Conservation (phyloP, 1,284 basidiomycete species). For the Mycosarcoma maydis region DNA sequence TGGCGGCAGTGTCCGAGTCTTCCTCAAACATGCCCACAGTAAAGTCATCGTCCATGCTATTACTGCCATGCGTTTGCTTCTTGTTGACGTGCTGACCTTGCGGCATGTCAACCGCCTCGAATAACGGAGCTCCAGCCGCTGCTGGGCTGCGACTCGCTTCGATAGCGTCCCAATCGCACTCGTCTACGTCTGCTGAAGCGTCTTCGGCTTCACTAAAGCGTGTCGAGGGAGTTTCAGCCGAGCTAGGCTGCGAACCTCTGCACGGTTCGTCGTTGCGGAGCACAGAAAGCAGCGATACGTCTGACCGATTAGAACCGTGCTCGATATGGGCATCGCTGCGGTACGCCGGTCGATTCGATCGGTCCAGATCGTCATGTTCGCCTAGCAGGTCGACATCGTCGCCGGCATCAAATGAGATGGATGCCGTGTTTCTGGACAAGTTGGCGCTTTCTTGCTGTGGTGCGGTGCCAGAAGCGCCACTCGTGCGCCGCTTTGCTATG, state of each 20-base stretch:
- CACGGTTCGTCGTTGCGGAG: conserved; percentile 20
- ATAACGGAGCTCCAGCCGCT: conserved; percentile 7
- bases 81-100: not conserved
- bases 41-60: conserved; percentile 38
- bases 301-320: conserved; percentile 14
- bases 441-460: not conserved
- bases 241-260: conserved; percentile 33
- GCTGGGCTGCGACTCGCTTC: conserved; percentile 25
- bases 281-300: conserved; percentile 21
- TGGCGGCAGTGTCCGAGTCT: conserved; percentile 17
- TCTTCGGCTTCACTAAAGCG: conserved; percentile 40
- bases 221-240: conserved; percentile 39
- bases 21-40: conserved; percentile 39
- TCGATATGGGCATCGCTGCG: not conserved
- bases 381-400: conserved; percentile 35
- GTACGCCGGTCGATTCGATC: conserved; percentile 4
- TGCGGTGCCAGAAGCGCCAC: conserved; percentile 13
- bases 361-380: conserved; percentile 13
- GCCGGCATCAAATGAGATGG: conserved; percentile 36
- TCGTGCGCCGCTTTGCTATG: conserved; percentile 31
- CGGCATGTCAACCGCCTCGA: conserved; percentile 1
- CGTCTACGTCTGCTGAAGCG: conserved; percentile 9
- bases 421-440: conserved; percentile 1
- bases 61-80: not conserved
- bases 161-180: conserved; percentile 41